A percentile compares a stretch with the other conserved stretches of the same genome.
Conservation (phyloP, 176 grass and related monocot species). For the Oryza punctata region DNA sequence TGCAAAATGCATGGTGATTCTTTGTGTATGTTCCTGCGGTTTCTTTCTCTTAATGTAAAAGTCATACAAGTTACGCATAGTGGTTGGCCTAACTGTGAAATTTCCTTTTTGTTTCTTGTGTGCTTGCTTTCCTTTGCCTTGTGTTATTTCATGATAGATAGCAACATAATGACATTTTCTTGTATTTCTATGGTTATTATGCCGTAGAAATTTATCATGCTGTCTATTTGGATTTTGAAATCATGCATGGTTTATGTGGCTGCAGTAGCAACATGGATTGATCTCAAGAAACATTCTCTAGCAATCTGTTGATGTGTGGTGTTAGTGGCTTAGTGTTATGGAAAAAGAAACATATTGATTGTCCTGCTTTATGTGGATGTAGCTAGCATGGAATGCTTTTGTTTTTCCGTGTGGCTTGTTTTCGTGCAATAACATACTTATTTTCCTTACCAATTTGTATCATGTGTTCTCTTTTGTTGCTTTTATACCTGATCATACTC, state of each 20-base stretch:
- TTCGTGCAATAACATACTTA: background rate
- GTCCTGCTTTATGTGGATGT: background rate
- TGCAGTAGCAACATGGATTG: constrained; percentile 12
- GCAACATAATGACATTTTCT: background rate
- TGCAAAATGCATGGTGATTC: constrained; percentile 1
- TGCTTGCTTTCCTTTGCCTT: background rate
- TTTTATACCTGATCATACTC: background rate
- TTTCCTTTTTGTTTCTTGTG: background rate
- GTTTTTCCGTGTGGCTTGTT: background rate
- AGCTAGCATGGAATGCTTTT: background rate
- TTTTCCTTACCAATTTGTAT: background rate
- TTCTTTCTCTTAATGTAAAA: constrained; percentile 4
- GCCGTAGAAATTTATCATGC: background rate
- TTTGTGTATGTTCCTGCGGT: constrained; percentile 16
- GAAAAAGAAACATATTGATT: background rate
- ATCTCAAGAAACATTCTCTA: background rate
- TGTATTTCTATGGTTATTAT: background rate
- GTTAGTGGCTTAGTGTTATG: background rate
- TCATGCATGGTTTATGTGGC: background rate
- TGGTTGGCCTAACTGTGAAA: constrained; percentile 16
- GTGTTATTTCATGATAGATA: background rate
- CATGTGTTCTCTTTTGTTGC: constrained; percentile 5
- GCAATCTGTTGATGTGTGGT: background rate
- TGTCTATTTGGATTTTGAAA: constrained; percentile 23
- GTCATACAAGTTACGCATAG: background rate